Evolutionary conservation across 2,329 filamentous ascomycete genomes (phyloP).

Genomic region (Xylaria sp.): DNA sequence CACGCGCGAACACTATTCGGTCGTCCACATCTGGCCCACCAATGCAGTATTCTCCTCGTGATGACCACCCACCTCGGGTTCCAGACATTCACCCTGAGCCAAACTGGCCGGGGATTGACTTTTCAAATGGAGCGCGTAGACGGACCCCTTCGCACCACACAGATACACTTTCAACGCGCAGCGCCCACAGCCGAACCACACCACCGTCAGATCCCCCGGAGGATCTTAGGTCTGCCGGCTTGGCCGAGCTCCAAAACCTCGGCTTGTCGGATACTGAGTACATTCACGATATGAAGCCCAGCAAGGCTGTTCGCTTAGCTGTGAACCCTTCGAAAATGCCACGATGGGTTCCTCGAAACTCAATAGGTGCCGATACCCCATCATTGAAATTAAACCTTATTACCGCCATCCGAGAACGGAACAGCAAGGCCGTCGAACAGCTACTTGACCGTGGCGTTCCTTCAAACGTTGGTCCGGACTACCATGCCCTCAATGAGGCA

Average conservation of each 20-base stretch:
- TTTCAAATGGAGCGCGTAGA: conserved; percentile 16
- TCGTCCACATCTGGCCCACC: conserved; percentile 28
- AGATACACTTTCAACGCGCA: conserved; percentile 35
- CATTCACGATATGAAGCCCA: conserved; percentile 45
- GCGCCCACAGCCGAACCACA: conserved; percentile 29
- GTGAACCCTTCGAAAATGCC: conserved; percentile 64
- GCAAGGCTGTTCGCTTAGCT: conserved; percentile 61
- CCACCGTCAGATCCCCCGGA: conserved; percentile 33
- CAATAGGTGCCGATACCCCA: conserved; percentile 55
- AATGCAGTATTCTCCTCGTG: conserved; percentile 26
- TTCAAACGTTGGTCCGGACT: conserved; percentile 59
- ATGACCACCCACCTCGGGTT: conserved; percentile 31
- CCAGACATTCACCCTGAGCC: conserved; percentile 29
- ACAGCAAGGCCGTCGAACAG: conserved; percentile 67
- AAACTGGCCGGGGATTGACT: conserved; percentile 28
- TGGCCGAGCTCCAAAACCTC: conserved; percentile 44
- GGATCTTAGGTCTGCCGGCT: conserved; percentile 38
- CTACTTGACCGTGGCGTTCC: conserved; percentile 68
- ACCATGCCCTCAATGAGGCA: conserved; percentile 64
- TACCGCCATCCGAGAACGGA: conserved; percentile 65
- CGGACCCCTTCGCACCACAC: conserved; percentile 32
- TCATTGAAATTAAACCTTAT: conserved; percentile 62
- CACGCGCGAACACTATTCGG: conserved; percentile 17
- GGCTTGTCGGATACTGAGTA: conserved; percentile 50
- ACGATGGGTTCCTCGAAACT: conserved; percentile 62